Conservation (phyloP, 257 asterid species). For the Scutellaria baicalensis region DNA sequence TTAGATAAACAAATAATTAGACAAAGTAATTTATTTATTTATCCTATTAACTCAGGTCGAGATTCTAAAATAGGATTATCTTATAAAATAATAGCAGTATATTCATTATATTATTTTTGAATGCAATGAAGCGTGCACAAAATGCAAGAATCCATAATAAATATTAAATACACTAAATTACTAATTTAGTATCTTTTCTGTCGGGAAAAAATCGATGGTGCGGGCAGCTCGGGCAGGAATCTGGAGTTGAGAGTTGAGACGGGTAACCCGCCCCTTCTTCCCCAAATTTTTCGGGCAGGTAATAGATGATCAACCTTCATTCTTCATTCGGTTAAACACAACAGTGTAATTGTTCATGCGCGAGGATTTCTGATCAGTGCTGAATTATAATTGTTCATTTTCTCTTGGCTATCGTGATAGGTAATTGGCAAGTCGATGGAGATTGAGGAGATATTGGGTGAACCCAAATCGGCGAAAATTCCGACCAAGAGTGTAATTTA, state of each 20-base stretch:
- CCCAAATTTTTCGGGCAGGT: constrained; percentile 23
- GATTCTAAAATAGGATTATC: too few species aligned
- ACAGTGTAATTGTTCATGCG: neutral
- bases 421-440: constrained; percentile 41
- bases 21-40: too few species aligned
- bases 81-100: too few species aligned
- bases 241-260: neutral
- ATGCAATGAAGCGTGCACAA: neutral
- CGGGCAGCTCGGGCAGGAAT: constrained; percentile 32
- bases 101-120: too few species aligned
- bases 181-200: neutral
- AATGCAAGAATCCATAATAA: too few species aligned
- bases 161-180: too few species aligned
- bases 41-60: too few species aligned
- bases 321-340: neutral
- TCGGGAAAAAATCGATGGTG: constrained; percentile 5
- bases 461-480: constrained; percentile 33
- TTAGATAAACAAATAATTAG: too few species aligned
- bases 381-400: neutral
- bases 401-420: neutral
- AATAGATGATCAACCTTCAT: constrained; percentile 3
- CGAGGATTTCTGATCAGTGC: neutral
- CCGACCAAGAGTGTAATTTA: constrained; percentile 86
- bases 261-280: constrained; percentile 16
- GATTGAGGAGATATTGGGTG: constrained; percentile 74